Evolutionary conservation across 306 rosid genomes (phyloP).

Genomic region (Sicyos edulis): DNA sequence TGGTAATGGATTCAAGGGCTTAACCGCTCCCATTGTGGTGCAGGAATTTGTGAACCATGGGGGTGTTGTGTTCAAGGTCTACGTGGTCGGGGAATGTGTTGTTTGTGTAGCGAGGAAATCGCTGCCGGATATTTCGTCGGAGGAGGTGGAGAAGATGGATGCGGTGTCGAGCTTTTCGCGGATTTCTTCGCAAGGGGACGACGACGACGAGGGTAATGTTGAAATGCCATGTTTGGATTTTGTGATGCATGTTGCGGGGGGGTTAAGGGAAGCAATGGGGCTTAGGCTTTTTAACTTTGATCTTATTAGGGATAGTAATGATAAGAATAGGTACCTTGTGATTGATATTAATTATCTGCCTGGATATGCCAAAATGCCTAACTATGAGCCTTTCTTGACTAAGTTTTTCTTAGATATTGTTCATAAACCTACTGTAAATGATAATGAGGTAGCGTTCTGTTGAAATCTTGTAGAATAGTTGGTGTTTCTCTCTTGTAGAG

Average conservation of each 20-base stretch:
- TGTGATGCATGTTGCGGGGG: slow-evolving; percentile 54
- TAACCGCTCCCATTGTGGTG: slow-evolving; percentile 72
- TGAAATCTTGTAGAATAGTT: no score
- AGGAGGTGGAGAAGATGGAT: slow-evolving; percentile 42
- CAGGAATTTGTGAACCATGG: slow-evolving; percentile 94
- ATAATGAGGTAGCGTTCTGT: neutral
- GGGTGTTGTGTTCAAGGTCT: slow-evolving; percentile 87
- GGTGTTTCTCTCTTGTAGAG: slow-evolving; percentile 4
- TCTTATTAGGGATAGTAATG: slow-evolving; percentile 67
- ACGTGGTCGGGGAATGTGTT: slow-evolving; percentile 68
- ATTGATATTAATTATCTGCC: slow-evolving; percentile 92
- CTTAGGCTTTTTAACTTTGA: slow-evolving; percentile 82
- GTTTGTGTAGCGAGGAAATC: slow-evolving; percentile 79
- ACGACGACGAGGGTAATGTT: slow-evolving; percentile 43
- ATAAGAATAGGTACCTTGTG: slow-evolving; percentile 66
- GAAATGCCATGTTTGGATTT: slow-evolving; percentile 75
- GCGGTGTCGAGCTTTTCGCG: slow-evolving; percentile 63
- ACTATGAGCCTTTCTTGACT: slow-evolving; percentile 68
- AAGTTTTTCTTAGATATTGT: slow-evolving; percentile 71
- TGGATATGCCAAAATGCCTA: slow-evolving; percentile 95
- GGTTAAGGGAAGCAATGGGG: slow-evolving; percentile 47
- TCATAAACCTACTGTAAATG: slow-evolving; percentile 25
- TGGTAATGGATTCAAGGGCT: slow-evolving; percentile 45
- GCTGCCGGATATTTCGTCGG: slow-evolving; percentile 66
- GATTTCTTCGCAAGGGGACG: slow-evolving; percentile 46